Base-by-base conservation (phyloP, 495 filamentous ascomycete genomes). In the Xylaria flabelliformis region DNA sequence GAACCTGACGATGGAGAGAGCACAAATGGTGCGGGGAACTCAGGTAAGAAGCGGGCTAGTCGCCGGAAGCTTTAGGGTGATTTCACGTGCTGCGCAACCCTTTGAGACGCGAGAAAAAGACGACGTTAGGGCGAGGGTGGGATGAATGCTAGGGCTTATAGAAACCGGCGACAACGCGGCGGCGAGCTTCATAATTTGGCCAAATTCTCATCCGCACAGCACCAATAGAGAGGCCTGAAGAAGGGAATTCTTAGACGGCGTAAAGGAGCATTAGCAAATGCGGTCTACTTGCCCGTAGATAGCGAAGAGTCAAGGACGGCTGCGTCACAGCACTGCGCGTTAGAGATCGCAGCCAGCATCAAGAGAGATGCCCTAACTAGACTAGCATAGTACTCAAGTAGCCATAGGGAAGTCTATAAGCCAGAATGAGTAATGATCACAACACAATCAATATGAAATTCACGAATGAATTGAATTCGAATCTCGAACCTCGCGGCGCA, bases 21-120 rank as follows among this genome's bases (percentile, higher is more conserved):
- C 29, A 32, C 21, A 1, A 41, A 58, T 15, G 44, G 59, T 34
- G 44, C 53, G 39, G 32, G 63, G 1, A 69, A 56, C 8, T 34
- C 36, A 29, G 74, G 75, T 0, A 79, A 81, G 76, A 83, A 85
- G 73, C 74, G 82, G 66, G 74, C 80, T 4, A 83, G 76, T 50
- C 80, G 76, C 12, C 76, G 82, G 56, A 84, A 81, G 74, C 65
- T 83, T 34, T 80, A 78, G 72, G 13, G 9, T 15, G 4, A 17
- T 39, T 29, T 19, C 6, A 32, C 50, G 7, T 7, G 55, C 32
- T 36, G 55, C 51, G 3, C 21, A 12, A 55, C 51, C 51, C 21
- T 21, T 19, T 2, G 29, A 59, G 58, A 36, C 13, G 15, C 32
- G 58, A 39, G 58, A 12, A 12, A 6, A 21, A 7, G 5, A 39